Base-by-base conservation (phyloP, 2,329 filamentous ascomycete species). In the Aspergillus sp. region DNA sequence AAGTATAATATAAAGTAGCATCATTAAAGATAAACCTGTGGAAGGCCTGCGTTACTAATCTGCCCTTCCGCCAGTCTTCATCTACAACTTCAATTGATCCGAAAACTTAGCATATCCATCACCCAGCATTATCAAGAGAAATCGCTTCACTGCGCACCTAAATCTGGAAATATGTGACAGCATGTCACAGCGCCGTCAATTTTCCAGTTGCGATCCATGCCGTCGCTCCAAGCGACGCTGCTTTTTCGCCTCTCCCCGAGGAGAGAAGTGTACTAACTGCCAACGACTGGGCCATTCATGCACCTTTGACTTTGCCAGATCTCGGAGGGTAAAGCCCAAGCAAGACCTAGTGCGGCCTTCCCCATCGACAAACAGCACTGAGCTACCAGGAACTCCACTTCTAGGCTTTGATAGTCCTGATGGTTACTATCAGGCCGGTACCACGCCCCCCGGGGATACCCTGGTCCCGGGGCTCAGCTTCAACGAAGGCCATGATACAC, bases 211-310 rank as follows among this genome's bases (percentile, higher is more conserved):
- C 47, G 68, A 71, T 39, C 63, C 57, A 36, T 71, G 68, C 32
- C 62, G 68, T 17, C 68, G 66, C 27, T 68, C 67, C 2, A 71
- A 71, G 38, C 64, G 68, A 51, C 68, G 68, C 11, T 71, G 68
- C 57, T 30, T 57, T 70, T n/a, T 27, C 49, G 44, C 10, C 55
- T 4, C 25, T 19, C 39, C 27, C 30, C 13, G 51, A 62, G 5
- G 54, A 23, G 4, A 51, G 54, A 15, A 2, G 2, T 70, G 68
- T 48, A 21, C 53, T 6, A 64, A 68, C 41, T 70, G 68, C 60
- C 44, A 53, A 27, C 67, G 68, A 8, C 54, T 66, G 21, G 61
- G 62, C 42, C 59, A 64, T 49, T 2, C 44, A 3, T 70, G 68
- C 57, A 70, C 67, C 21, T 70, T 70, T 47, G 23, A 68, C 8